Evolutionary conservation across 2,329 filamentous ascomycete species (phyloP), one percentile per base, ranked within the genome.

Genomic region (Aspergillus intermedius): DNA sequence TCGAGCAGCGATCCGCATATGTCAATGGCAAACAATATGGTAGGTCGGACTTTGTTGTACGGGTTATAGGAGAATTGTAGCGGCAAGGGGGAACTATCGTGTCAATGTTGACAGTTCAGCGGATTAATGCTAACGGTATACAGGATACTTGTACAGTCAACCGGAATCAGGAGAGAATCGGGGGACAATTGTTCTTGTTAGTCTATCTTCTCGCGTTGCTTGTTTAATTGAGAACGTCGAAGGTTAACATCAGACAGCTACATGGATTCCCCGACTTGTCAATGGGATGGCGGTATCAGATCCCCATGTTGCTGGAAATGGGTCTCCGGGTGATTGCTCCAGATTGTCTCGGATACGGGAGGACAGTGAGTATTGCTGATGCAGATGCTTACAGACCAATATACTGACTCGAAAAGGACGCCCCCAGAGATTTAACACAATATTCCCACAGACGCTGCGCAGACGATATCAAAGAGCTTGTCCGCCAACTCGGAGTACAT

Each of bases 281-380:
- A 7, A 83, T 90, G 62, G 89, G 86, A 63, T 97, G 91, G 91
- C 84, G 91, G 53, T 85, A 88, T 69, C 91, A 96, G 69, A 86
- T 96, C 51, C 90, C 91, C 0, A 70, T 82, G 58, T 77, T 97
- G 19, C 69, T 86, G 30, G 77, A 83, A 5, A 75, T 88, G 49
- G 86, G 85, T 19, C 80, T 91, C 55, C 81, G 86, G 48, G 88
- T 95, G 47, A 81, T 97, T 21, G 88, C 82, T 9, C 87, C 89
- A 0, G 89, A 96, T 69, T 84, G 90, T 76, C 79, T 95, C 59
- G 91, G 91, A 54, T 97, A 93, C 66, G 88, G 87, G 22, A 79
- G 81, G 50, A 93, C 88, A 22, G 85, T 79, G 65, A 52, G 63
- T 43, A 5, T 6, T 12, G 25, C 5, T 22, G 17, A 30, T 42